Evolutionary conservation across 1,284 basidiomycete species (phyloP), one percentile per base, ranked within the genome.

Genomic region (Ustilago loliicola): DNA sequence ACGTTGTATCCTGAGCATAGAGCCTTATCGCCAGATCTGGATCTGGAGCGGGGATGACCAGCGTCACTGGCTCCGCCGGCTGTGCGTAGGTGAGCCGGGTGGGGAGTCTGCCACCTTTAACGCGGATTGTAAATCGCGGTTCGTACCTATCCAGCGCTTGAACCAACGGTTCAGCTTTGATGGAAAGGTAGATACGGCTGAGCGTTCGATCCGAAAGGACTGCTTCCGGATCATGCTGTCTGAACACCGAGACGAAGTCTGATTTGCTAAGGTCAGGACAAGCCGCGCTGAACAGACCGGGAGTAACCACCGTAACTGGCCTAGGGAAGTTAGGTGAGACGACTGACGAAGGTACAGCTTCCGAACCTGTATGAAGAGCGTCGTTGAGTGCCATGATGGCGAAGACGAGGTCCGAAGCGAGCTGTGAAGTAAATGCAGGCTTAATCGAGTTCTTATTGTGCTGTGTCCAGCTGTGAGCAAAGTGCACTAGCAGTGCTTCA

Each of bases 391-490:
- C 93, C 73, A 96, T 91, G 66, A 96, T 91, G 1, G 94, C 92
- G 57, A 93, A 90, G 36, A 95, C 92, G 52, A 98, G 90, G 38
- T 85, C 89, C 6, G 70, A 66, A 0, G 81, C 83, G 8, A 84
- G 67, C 17, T 91, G 90, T 5, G 58, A 36, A 15, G 79, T 83
- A 48, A 85, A 81, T 0, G 11, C 52, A 1, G 59, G 52, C 63
- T 81, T 79, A 29, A 85, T 82, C 45, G 80, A 72, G 11, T 64
- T 34, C 4, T 61, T 63, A 85, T 99, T 99, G n/a, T 93, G 92
- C 67, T 93, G 91, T 77, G 93, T 93, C 93, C 95, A 99, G 29
- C 93, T 90, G 72, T 90, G 90, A 8, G 95, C 93, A 84, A 99
- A 96, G 11, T 92, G 90, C 21, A 86, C 77, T 30, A 91, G 86